phyloP scores from a whole-genome alignment of 179 eudicot species.

The Drosera spatulata region DNA sequence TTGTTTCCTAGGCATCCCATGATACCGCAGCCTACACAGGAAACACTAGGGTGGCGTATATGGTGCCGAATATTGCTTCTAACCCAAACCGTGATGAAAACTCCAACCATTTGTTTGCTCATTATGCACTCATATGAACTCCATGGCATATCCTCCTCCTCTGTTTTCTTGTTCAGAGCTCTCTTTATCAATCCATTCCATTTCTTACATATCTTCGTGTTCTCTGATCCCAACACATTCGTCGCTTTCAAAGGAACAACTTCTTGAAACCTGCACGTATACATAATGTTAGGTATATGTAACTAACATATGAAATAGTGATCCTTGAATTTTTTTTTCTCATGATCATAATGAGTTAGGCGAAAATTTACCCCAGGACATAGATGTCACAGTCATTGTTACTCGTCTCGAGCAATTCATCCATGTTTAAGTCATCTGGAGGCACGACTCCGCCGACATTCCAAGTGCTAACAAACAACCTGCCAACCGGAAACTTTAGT shows the following conservation, averaged over 20 bases:
- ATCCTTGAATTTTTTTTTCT: too few species aligned
- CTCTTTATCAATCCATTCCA: conserved; percentile 37
- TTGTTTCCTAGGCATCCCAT: conserved; percentile 38
- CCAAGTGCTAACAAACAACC: conserved; percentile 27
- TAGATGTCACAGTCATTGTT: conserved; percentile 23
- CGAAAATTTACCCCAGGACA: conserved; percentile 27
- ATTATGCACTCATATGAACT: conserved; percentile 17
- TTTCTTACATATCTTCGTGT: conserved; percentile 20
- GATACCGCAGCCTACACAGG: conserved; percentile 42
- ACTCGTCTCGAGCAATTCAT: conserved; percentile 20
- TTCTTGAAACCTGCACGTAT: conserved; percentile 39
- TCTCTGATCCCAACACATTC: conserved; percentile 30
- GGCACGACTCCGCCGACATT: conserved; percentile 30
- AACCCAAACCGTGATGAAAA: conserved; percentile 30
- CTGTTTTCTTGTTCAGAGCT: conserved; percentile 24
- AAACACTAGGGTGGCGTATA: conserved; percentile 20
- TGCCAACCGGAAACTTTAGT: neutral
- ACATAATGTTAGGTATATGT: too few species aligned
- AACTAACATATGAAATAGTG: too few species aligned
- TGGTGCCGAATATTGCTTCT: conserved; percentile 15
- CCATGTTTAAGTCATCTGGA: conserved; percentile 14
- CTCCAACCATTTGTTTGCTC: conserved; percentile 42
- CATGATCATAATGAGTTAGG: too few species aligned
- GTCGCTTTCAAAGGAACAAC: conserved; percentile 38
- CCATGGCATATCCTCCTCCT: too few species aligned